These are phyloP conservation scores for Populus hybrid DNA, from an alignment of 441 rosid genomes.

Conservation along the genomic window DNA sequence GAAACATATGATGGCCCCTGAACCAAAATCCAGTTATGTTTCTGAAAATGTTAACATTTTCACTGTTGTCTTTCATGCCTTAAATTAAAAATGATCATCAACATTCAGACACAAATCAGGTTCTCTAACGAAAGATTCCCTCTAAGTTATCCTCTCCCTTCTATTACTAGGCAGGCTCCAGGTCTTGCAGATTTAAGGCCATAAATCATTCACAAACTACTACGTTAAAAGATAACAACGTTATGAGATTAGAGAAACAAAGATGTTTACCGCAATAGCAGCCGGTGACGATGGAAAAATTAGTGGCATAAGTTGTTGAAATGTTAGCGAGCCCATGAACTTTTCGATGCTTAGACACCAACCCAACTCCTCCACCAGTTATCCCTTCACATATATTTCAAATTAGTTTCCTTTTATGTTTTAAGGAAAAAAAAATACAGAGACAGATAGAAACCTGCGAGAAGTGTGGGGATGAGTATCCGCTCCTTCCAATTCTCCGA, in stretches of 20 bases:
- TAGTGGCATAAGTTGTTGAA: conserved; percentile 61
- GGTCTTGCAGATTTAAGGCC: neutral
- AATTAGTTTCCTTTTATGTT: neutral
- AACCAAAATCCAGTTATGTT: neutral
- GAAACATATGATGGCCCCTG: neutral
- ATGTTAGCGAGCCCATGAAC: conserved; percentile 60
- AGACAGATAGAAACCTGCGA: conserved; percentile 50
- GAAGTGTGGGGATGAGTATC: conserved; percentile 53
- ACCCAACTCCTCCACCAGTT: conserved; percentile 72
- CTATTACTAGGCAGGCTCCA: neutral
- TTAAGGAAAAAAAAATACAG: neutral
- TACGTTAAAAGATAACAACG: neutral
- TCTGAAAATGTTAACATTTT: neutral
- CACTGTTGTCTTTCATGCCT: neutral
- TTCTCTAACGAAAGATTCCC: neutral
- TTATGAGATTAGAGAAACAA: conserved; percentile 1
- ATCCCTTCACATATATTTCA: conserved; percentile 35
- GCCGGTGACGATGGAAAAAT: conserved; percentile 64
- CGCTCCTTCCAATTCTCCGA: conserved; percentile 56
- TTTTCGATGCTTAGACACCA: conserved; percentile 60
- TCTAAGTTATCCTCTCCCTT: neutral
- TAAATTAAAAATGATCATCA: neutral
- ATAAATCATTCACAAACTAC: neutral
- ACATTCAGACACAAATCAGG: neutral
- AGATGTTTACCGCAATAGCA: conserved; percentile 74